Percentiles rank a stretch among this genome's conserved stretches.
phyloP scores from a whole-genome alignment of 2,329 filamentous ascomycete species.

The Aureobasidium melanogenum region DNA sequence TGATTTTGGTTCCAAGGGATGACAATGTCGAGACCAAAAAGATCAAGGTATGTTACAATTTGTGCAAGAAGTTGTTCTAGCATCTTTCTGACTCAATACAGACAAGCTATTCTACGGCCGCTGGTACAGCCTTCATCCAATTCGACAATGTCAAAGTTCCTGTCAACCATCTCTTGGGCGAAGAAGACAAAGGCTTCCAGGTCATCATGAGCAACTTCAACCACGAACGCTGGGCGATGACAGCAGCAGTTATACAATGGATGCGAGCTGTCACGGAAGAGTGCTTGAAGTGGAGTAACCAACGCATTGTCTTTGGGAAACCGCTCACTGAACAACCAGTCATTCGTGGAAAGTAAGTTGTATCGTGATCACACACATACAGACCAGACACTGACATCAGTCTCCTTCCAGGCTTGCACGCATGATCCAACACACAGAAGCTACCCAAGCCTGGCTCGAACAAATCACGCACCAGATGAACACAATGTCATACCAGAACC shows the following conservation, averaged over 20 bases:
- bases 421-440: constrained; percentile 75
- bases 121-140: constrained; percentile 70
- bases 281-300: constrained; percentile 80
- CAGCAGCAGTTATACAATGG: constrained; percentile 52
- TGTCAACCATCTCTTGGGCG: constrained; percentile 64
- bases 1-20: constrained; percentile 64
- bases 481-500: constrained; percentile 70
- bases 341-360: constrained; percentile 58
- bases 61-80: background rate
- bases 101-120: constrained; percentile 70
- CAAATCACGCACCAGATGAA: constrained; percentile 81
- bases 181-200: constrained; percentile 78
- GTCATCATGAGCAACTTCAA: constrained; percentile 86
- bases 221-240: constrained; percentile 44
- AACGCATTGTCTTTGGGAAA: constrained; percentile 76
- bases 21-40: constrained; percentile 67
- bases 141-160: constrained; percentile 85
- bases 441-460: constrained; percentile 81
- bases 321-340: constrained; percentile 74
- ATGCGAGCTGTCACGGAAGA: constrained; percentile 68
- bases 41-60: constrained; percentile 45
- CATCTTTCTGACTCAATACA: background rate
- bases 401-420: constrained; percentile 52
- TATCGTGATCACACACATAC: constrained; percentile 17
- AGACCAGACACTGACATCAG: constrained; percentile 21